Percentiles rank a stretch among this genome's conserved stretches.
Conservation (phyloP, 1,139 yeast genomes). For the Wickerhamomyces sp. region DNA sequence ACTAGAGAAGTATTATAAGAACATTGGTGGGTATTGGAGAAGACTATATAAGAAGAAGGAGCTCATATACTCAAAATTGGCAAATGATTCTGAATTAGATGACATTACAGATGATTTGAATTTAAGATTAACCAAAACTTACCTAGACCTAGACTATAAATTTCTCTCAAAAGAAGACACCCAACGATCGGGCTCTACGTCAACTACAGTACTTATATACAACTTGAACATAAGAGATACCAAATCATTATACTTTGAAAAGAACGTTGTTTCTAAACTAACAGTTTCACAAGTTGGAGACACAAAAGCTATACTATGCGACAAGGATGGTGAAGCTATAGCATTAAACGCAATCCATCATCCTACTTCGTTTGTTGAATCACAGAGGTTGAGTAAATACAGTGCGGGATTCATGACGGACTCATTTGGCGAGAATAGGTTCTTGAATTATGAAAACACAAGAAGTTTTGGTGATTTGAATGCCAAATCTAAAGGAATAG, state of each 20-base stretch:
- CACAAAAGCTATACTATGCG: constrained; percentile 81
- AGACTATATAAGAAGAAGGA: constrained; percentile 58
- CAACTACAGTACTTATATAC: constrained; percentile 73
- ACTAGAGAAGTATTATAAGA: constrained; percentile 48
- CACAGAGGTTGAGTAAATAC: constrained; percentile 62
- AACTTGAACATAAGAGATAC: constrained; percentile 31
- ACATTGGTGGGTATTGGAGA: constrained; percentile 87
- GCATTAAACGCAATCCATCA: constrained; percentile 79
- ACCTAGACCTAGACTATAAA: constrained; percentile 53
- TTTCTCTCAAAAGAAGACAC: constrained; percentile 28
- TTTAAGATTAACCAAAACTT: constrained; percentile 58
- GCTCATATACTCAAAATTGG: constrained; percentile 39
- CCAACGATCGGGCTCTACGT: constrained; percentile 71
- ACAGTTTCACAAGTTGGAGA: constrained; percentile 94
- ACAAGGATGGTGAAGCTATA: constrained; percentile 72
- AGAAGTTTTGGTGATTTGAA: constrained; percentile 86
- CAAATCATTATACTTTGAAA: constrained; percentile 62
- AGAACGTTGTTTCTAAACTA: constrained; percentile 62
- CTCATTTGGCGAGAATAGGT: constrained; percentile 90
- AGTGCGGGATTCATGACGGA: constrained; percentile 79
- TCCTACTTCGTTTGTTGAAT: constrained; percentile 79
- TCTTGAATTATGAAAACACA: constrained; percentile 77
- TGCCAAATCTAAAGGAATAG: constrained; percentile 78
- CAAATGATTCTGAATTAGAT: constrained; percentile 5
- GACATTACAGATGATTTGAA: constrained; percentile 45